Conservation (phyloP, 129 eudicot genomes). For the Lonicera japonica region DNA sequence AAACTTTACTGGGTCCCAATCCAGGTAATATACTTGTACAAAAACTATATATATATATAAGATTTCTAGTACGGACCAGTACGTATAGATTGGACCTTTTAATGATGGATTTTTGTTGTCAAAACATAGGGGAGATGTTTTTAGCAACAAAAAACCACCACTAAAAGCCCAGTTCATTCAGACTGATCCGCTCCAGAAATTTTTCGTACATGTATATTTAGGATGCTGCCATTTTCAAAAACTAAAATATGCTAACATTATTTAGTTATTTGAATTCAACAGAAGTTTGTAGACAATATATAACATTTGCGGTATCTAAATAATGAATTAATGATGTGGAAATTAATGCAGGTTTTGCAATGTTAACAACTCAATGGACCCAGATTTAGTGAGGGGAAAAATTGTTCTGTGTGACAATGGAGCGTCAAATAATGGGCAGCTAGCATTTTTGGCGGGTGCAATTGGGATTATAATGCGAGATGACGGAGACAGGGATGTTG, state of each 20-base stretch:
- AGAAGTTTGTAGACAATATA: too few relatives aligned
- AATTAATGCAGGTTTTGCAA: constrained; percentile 1
- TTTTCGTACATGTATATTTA: too few relatives aligned
- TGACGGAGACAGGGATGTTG: not conserved
- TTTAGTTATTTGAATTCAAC: too few relatives aligned
- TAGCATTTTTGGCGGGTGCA: constrained; percentile 5
- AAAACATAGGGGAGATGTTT: too few relatives aligned
- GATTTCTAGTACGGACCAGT: too few relatives aligned
- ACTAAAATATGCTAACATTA: too few relatives aligned
- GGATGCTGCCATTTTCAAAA: too few relatives aligned
- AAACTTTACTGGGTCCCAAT: not conserved
- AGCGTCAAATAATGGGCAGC: not conserved
- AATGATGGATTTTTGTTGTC: too few relatives aligned
- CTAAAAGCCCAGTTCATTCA: too few relatives aligned
- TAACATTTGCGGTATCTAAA: not conserved
- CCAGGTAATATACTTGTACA: not conserved
- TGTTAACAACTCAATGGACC: not conserved
- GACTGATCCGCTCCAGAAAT: too few relatives aligned
- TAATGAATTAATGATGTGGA: not conserved
- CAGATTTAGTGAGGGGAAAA: constrained; percentile 4
- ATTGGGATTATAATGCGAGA: constrained; percentile 1
- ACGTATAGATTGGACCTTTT: too few relatives aligned
- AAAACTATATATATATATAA: not conserved
- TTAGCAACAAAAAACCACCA: too few relatives aligned
- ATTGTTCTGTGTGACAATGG: constrained; percentile 9